A percentile compares a stretch with the other conserved stretches of the same genome.
Evolutionary conservation across 192 early-diverging fungal genomes (phyloP).

Genomic region (Phlyctochytrium arcticum): DNA sequence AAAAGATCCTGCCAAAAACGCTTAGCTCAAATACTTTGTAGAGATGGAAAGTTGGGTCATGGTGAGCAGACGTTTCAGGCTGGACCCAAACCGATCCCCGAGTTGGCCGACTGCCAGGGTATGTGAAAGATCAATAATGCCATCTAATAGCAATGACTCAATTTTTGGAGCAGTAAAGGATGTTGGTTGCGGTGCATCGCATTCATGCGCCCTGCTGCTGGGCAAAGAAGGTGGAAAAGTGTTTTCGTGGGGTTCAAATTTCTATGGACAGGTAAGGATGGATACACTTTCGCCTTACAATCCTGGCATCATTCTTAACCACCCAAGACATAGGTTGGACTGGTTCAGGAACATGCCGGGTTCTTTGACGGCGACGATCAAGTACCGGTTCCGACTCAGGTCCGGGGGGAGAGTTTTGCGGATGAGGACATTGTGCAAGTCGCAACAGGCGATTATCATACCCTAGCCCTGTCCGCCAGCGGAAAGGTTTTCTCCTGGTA

Average conservation of each 20-base stretch:
- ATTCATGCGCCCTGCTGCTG: background rate
- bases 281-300: background rate
- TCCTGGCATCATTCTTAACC: background rate
- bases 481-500: constrained; percentile 33
- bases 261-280: constrained; percentile 30
- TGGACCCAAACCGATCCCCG: background rate
- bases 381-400: background rate
- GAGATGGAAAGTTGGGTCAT: constrained; percentile 31
- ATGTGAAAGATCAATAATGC: background rate
- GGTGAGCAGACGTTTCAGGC: constrained; percentile 2
- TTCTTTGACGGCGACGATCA: constrained; percentile 17
- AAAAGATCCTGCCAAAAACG: too few species aligned
- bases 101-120: background rate
- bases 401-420: constrained; percentile 18
- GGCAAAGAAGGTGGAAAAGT: constrained; percentile 8
- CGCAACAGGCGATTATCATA: constrained; percentile 30
- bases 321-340: constrained; percentile 8
- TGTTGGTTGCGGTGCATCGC: constrained; percentile 2
- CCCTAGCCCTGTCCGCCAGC: constrained; percentile 8
- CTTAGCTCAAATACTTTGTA: too few species aligned
- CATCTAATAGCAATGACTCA: background rate
- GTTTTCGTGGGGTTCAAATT: constrained; percentile 39
- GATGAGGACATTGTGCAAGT: constrained; percentile 29
- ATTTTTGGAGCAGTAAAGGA: background rate
- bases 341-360: constrained; percentile 5